These are phyloP conservation scores for Rhypophila decipiens DNA, from an alignment of 495 filamentous ascomycete species.

Conservation along the genomic window DNA sequence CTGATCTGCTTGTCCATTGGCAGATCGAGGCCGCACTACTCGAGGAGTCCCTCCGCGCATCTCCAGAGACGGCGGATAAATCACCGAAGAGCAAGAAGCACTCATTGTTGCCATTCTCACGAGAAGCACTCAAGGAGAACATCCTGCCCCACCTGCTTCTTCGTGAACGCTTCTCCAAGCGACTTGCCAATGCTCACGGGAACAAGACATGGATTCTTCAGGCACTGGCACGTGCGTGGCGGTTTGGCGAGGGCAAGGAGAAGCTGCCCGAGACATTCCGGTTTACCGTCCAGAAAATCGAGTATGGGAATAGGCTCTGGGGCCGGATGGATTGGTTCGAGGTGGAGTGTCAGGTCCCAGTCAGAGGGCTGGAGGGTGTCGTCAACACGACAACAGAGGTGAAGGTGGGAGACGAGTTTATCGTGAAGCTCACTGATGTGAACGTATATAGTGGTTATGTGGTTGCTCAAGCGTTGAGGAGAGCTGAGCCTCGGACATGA, in stretches of 20 bases:
- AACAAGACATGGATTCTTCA: slow-evolving; percentile 54
- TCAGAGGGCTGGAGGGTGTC: slow-evolving; percentile 22
- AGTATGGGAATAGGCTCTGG: slow-evolving; percentile 5
- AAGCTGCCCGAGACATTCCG: slow-evolving; percentile 57
- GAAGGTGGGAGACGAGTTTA: slow-evolving; percentile 46
- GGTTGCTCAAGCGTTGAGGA: slow-evolving; percentile 43
- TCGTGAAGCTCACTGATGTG: slow-evolving; percentile 52
- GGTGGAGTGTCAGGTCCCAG: slow-evolving; percentile 21
- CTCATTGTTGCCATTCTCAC: slow-evolving; percentile 57
- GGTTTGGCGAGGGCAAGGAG: slow-evolving; percentile 49
- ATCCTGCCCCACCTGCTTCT: slow-evolving; percentile 45
- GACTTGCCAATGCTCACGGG: slow-evolving; percentile 25
- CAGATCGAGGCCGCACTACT: slow-evolving; percentile 80
- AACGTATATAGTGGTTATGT: slow-evolving; percentile 47
- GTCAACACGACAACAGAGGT: slow-evolving; percentile 28
- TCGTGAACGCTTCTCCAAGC: slow-evolving; percentile 38
- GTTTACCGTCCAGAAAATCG: slow-evolving; percentile 37
- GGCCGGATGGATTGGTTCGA: slow-evolving; percentile 38
- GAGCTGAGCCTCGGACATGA: too few relatives aligned
- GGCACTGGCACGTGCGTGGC: slow-evolving; percentile 68
- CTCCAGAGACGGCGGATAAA: slow-evolving; percentile 40
- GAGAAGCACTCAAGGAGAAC: slow-evolving; percentile 43
- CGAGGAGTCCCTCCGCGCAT: slow-evolving; percentile 55
- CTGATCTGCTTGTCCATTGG: slow-evolving; percentile 81
- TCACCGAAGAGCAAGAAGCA: slow-evolving; percentile 5